Percentiles rank a stretch among this genome's conserved stretches.
Evolutionary conservation across 2,329 filamentous ascomycete genomes (phyloP).

Genomic region (Xylariaceae sp.): DNA sequence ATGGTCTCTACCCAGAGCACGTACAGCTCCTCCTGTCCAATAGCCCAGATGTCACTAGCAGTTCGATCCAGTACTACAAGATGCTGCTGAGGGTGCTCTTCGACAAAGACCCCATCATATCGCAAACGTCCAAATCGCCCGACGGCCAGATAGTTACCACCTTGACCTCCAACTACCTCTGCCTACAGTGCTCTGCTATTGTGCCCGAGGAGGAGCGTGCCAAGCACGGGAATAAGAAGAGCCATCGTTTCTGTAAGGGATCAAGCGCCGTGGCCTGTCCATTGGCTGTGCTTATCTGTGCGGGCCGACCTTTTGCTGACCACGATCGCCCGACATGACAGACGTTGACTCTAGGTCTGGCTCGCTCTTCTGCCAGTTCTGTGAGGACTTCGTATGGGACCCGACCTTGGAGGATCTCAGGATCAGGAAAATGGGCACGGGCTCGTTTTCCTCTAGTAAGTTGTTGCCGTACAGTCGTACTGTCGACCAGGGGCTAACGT

Average conservation of each 20-base stretch:
- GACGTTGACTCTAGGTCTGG: conserved; percentile 74
- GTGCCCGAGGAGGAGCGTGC: conserved; percentile 60
- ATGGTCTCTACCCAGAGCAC: conserved; percentile 51
- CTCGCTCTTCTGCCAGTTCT: conserved; percentile 73
- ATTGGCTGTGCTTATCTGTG: too few species aligned
- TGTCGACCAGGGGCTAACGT: neutral
- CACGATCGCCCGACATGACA: conserved; percentile 29
- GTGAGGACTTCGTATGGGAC: conserved; percentile 78
- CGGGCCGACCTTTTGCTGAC: too few species aligned
- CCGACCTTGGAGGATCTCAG: conserved; percentile 72
- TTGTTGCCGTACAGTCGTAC: conserved; percentile 5
- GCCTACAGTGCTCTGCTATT: conserved; percentile 66
- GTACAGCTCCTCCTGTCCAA: conserved; percentile 61
- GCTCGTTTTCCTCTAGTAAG: conserved; percentile 59
- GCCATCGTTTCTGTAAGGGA: conserved; percentile 67
- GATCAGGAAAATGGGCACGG: conserved; percentile 62
- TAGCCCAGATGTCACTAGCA: conserved; percentile 59
- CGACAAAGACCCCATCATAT: conserved; percentile 58
- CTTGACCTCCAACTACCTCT: conserved; percentile 64
- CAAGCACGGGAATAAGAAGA: conserved; percentile 63
- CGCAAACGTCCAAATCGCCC: conserved; percentile 57
- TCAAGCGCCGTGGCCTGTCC: too few species aligned
- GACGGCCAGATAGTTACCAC: conserved; percentile 55
- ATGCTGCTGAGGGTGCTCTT: conserved; percentile 65
- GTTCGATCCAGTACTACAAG: conserved; percentile 66